These are phyloP conservation scores for Paecilomyces sp. DNA, from an alignment of 2,329 filamentous ascomycete genomes.

Conservation along the genomic window DNA sequence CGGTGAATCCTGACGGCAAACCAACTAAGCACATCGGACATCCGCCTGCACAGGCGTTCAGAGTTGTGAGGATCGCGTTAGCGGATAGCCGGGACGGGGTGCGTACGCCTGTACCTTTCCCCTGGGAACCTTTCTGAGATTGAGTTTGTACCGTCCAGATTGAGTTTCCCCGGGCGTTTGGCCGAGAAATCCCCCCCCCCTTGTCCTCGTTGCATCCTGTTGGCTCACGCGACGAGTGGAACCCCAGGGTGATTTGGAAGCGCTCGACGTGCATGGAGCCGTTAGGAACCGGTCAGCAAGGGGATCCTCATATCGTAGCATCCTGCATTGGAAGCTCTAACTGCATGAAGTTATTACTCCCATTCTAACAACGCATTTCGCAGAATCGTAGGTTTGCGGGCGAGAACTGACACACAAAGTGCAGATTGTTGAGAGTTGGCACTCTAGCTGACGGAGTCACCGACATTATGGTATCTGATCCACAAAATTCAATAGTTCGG, in stretches of 20 bases:
- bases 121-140: not conserved
- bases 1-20: not conserved
- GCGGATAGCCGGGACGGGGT: not conserved
- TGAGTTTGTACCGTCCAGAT: not conserved
- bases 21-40: not conserved
- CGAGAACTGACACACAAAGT: not conserved
- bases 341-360: not conserved
- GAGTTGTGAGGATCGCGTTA: not conserved
- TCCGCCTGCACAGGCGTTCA: not conserved
- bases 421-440: not conserved
- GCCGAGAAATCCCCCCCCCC: not conserved
- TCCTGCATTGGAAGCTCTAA: not conserved
- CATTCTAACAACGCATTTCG: not conserved
- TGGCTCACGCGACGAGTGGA: not conserved
- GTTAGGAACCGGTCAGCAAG: not conserved
- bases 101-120: not conserved
- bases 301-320: not conserved
- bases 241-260: not conserved
- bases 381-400: not conserved
- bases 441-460: not conserved
- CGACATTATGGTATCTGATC: not conserved
- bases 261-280: not conserved
- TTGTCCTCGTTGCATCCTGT: not conserved
- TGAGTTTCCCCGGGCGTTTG: not conserved
- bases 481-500: not conserved